Evolutionary conservation across 352 stramenopile genomes (phyloP), one percentile per base, ranked within the genome.

Genomic region (Pythium coloratum): DNA sequence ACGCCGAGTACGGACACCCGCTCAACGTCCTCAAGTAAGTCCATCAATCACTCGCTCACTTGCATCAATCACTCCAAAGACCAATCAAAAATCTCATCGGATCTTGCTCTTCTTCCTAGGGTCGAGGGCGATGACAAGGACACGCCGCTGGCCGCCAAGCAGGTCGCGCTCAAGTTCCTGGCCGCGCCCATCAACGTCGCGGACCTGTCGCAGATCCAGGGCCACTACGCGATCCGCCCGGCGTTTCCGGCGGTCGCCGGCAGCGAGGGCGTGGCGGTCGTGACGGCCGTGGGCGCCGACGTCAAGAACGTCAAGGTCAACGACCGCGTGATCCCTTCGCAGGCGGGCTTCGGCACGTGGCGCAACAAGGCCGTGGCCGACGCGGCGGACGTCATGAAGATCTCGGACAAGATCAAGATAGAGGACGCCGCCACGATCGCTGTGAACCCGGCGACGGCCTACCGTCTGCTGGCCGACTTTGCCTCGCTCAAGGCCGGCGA

Each of bases 141-240:
- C 26, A 69, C 65, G 6, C 61, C 76, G 53, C 73, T 86, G 6
- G 73, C 68, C 42, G 69, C 74, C 16, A 80, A 75, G 54, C 85
- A 97, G 65, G 86, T 97, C 20, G 85, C 82, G 44, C 75, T 97
- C 64, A 92, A 95, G 78, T 95, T 97, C 74, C 70, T 97, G 64
- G 90, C 89, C 24, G 88, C 89, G 47, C 90, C 90, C 6, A 95
- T 97, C 67, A 96, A 97, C 66, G 82, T 92, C 47, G 81, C 89
- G 30, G 90, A 97, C 66, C 76, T 96, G 61, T 92, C 85, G 65
- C 86, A 95, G 81, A 92, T 96, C 53, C 86, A 95, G 72, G 90
- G 90, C 55, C 74, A 78, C 10, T 96, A 96, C 71, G 84, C 84
- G 36, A 85, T 95, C 66, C 79, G 86, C 40, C 84, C 89, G 18